Evolutionary conservation across 2,329 filamentous ascomycete species (phyloP), one percentile per base, ranked within the genome.

Genomic region (Cytospora paraplurivora): DNA sequence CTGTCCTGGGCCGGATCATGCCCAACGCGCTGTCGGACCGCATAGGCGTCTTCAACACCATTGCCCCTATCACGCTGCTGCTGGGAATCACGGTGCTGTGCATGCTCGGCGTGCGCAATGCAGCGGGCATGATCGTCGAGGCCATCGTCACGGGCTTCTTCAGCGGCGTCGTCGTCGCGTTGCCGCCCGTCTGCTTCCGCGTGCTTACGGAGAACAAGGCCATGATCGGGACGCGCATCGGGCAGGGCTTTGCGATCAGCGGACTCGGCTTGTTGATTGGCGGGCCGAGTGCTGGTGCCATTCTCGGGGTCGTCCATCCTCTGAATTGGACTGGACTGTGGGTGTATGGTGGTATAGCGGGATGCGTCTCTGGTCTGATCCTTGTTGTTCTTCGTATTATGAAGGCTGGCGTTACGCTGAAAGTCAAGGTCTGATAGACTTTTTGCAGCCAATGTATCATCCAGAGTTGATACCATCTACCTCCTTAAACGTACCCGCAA

Each of bases 171-270:
- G 74, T 80, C 68, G 74, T 80, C 56, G 72, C 78, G 0, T 68
- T 81, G 34, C 76, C 77, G 7, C 74, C 77, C 0, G 73, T 77
- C 1, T 71, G 72, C 56, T 76, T 81, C 59, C 71, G 72, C 6
- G 67, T 65, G 1, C 68, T 81, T 15, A 80, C 78, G 0, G 59
- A 69, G 19, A 72, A 81, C 66, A 77, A 76, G 65, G 68, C 71
- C 27, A 76, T 73, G 62, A 70, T 81, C 11, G 80, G 80, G 3
- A 79, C 76, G 1, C 71, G 78, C 6, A 76, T 79, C 13, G 78
- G 79, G 0, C 72, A 73, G 73, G 74, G 73, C 2, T 78, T 73
- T 60, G 71, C 72, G 0, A 67, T 76, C 2, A 63, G 71, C 6
- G 71, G 69, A 0, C 63, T 76, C 2, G 77, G 74, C 7, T 63